These are phyloP conservation scores for Xylariaceae sp. DNA, from an alignment of 2,329 filamentous ascomycete genomes.

Conservation along the genomic window DNA sequence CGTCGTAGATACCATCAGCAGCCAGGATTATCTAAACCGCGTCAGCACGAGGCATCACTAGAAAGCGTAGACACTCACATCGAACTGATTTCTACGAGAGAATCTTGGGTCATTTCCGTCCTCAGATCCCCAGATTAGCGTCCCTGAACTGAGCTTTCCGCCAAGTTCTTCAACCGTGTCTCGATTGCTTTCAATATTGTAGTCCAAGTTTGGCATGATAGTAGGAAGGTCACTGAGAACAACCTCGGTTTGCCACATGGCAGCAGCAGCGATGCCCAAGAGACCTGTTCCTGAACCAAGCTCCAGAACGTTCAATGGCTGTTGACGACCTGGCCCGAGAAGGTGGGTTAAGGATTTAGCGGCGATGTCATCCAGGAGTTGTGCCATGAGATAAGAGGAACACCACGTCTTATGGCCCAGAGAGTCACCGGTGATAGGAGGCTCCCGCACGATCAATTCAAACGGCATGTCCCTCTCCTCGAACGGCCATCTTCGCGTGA, in stretches of 20 bases:
- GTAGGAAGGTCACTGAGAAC: slow-evolving; percentile 75
- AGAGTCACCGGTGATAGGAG: slow-evolving; percentile 79
- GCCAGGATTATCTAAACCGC: slow-evolving; percentile 62
- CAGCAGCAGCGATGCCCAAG: slow-evolving; percentile 79
- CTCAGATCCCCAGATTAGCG: slow-evolving; percentile 66
- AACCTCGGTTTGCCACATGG: slow-evolving; percentile 60
- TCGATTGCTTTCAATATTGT: slow-evolving; percentile 64
- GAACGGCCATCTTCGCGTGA: slow-evolving; percentile 52
- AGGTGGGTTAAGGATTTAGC: slow-evolving; percentile 42
- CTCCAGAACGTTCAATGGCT: slow-evolving; percentile 54
- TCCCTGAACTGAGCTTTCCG: slow-evolving; percentile 55
- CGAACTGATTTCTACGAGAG: slow-evolving; percentile 45
- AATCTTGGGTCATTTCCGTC: slow-evolving; percentile 43
- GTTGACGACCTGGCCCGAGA: slow-evolving; percentile 33
- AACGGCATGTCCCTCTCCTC: slow-evolving; percentile 38
- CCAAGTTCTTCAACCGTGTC: slow-evolving; percentile 48
- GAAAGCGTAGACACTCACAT: slow-evolving; percentile 33
- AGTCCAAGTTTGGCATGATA: slow-evolving; percentile 76
- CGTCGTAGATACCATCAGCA: slow-evolving; percentile 82
- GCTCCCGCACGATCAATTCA: slow-evolving; percentile 73
- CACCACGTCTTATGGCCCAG: slow-evolving; percentile 95
- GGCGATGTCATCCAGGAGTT: slow-evolving; percentile 53
- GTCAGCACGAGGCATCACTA: slow-evolving; percentile 6
- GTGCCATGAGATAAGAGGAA: slow-evolving; percentile 79
- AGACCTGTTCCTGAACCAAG: slow-evolving; percentile 87